Base-by-base conservation (phyloP, 805 yeast species). In the Saccharomycopsis fermentans region DNA sequence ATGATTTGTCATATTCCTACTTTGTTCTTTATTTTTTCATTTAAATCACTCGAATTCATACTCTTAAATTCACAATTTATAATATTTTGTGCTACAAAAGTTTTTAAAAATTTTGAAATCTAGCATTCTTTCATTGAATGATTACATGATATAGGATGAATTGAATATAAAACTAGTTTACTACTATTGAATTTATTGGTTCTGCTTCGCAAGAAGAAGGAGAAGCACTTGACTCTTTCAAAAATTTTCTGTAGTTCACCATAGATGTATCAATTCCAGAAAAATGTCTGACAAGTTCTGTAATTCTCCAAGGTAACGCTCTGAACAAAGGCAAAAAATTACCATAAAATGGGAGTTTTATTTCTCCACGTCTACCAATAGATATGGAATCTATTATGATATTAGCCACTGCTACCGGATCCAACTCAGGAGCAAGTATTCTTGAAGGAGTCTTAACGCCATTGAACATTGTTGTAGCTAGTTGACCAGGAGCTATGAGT, bases 401-500 rank as follows among this genome's bases (percentile, higher is more conserved):
- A 1, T 66, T 65, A 0, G 97, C 96, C 16, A 90, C 84, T 61
- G 76, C 76, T 8, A 65, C 66, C 0, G 94, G 90, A 17, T 85
- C 84, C 39, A 91, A 73, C 60, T 86, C 87, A 0, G 97, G 98
- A 0, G 98, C 98, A 6, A 91, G 68, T 4, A 85, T 63, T 2
- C 77, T 72, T 11, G 87, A 83, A 0, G 97, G 97, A 0, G 96
- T 86, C 34, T 70, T 62, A 5, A 92, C 87, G 1, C 84, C 83
- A 17, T 74, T 73, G 68, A 92, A 92, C 89, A 92, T 79, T 2
- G 68, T 65, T 0, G 97, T 90, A 54, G 77, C 79, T 62, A 92
- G 69, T 68, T 92, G 97, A 0, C 98, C 98, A 0, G 97, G 96
- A 64, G 94, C 84, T 0, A 92, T 77, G 37, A 92, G 73, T 58